Evolutionary conservation across 2,329 filamentous ascomycete genomes (phyloP).

Genomic region (Paecilomyces formosus): DNA sequence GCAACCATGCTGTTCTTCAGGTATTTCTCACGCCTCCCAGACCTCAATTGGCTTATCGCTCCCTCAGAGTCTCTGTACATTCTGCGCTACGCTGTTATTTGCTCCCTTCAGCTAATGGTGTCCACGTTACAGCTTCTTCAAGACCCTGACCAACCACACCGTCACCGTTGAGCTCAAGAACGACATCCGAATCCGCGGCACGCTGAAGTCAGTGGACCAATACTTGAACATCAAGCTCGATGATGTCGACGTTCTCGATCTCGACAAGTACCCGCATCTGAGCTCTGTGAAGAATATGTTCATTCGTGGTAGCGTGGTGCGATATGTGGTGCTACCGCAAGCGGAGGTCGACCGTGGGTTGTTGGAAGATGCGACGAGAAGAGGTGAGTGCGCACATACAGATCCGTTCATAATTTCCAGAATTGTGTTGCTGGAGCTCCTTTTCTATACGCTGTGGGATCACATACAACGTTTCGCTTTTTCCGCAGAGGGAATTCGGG

Average conservation of each 20-base stretch:
- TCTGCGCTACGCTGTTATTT: not conserved
- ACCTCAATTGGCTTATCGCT: not conserved
- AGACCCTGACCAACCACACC: conserved; percentile 93
- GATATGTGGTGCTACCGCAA: conserved; percentile 83
- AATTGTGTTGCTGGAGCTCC: not conserved
- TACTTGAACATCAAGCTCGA: conserved; percentile 99
- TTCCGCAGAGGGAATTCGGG: not conserved
- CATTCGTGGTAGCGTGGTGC: conserved; percentile 84
- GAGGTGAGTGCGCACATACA: conserved; percentile 50
- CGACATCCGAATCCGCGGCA: conserved; percentile 93
- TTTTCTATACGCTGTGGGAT: not conserved
- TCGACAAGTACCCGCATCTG: conserved; percentile 90
- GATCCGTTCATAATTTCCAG: not conserved
- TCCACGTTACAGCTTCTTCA: conserved; percentile 69
- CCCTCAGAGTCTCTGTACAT: not conserved
- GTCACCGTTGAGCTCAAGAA: conserved; percentile 99
- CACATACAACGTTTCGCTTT: not conserved
- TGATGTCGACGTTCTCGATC: conserved; percentile 85
- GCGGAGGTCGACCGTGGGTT: conserved; percentile 76
- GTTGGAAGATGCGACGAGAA: conserved; percentile 82
- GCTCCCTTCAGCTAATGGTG: not conserved
- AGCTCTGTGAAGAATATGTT: conserved; percentile 92
- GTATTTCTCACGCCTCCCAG: conserved; percentile 18
- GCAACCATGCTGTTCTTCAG: conserved; percentile 48
- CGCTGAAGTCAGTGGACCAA: conserved; percentile 94